These are phyloP conservation scores for Rugonectria rugulosa DNA, from an alignment of 2,329 filamentous ascomycete genomes.

Conservation along the genomic window DNA sequence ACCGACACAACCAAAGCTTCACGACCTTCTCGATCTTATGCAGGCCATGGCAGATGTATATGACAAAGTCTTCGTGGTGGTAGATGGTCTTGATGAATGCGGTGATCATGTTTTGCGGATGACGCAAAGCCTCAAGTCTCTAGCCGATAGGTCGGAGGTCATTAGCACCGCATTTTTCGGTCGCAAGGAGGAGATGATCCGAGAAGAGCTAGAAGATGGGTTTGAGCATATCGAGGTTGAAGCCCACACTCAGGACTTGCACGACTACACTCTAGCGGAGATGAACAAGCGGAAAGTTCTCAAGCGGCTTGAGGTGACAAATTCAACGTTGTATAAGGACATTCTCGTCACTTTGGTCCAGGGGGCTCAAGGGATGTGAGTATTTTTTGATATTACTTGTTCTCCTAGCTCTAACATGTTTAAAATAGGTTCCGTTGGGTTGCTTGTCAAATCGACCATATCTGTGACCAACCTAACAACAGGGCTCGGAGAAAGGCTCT, in stretches of 20 bases:
- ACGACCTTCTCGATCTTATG: neutral
- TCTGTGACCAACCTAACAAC: constrained; percentile 6
- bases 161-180: constrained; percentile 8
- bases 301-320: constrained; percentile 1
- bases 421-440: constrained; percentile 22
- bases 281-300: neutral
- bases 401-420: neutral
- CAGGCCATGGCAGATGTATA: neutral
- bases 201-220: neutral
- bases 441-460: constrained; percentile 20
- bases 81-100: constrained; percentile 21
- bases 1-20: neutral
- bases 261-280: constrained; percentile 11
- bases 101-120: neutral
- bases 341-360: neutral
- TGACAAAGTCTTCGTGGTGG: constrained; percentile 5
- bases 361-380: constrained; percentile 14
- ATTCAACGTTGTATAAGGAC: neutral
- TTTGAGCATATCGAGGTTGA: constrained; percentile 14
- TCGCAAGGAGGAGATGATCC: constrained; percentile 12
- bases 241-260: constrained; percentile 13
- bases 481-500: constrained; percentile 9
- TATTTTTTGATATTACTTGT: neutral
- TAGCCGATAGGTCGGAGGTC: neutral
- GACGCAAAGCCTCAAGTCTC: neutral